These are phyloP conservation scores for Juglanconis sp. DNA, from an alignment of 2,329 filamentous ascomycete genomes.

Conservation along the genomic window DNA sequence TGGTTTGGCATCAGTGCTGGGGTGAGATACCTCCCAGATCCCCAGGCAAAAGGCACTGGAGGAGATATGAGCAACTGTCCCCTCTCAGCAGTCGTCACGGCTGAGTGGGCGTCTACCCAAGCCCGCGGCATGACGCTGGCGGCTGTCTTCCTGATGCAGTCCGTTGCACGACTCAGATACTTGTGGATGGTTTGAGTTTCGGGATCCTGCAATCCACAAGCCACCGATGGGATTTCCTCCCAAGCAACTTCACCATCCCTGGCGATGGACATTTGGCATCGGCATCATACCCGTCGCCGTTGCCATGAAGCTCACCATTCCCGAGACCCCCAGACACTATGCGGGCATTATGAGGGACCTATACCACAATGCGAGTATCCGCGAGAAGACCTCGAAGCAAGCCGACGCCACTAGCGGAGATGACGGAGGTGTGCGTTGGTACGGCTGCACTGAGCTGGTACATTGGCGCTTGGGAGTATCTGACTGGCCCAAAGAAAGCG, in stretches of 20 bases:
- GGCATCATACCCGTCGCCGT: constrained; percentile 44
- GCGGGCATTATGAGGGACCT: constrained; percentile 19
- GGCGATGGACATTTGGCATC: constrained; percentile 47
- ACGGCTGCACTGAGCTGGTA: constrained; percentile 11
- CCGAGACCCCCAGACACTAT: constrained; percentile 42
- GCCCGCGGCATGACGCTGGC: constrained; percentile 26
- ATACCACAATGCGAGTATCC: background rate
- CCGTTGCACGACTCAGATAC: constrained; percentile 18
- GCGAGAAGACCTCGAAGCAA: background rate
- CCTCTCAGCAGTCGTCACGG: constrained; percentile 27
- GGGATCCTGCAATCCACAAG: constrained; percentile 10
- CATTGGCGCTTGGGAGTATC: constrained; percentile 23
- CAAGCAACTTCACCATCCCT: constrained; percentile 39
- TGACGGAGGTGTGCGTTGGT: background rate
- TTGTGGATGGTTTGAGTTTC: constrained; percentile 19
- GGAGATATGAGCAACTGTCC: constrained; percentile 22
- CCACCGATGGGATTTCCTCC: constrained; percentile 7
- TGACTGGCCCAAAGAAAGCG: constrained; percentile 22
- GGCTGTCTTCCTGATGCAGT: constrained; percentile 27
- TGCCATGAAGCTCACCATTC: constrained; percentile 49
- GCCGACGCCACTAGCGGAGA: background rate
- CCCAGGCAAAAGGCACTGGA: background rate
- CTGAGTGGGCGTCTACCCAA: constrained; percentile 27
- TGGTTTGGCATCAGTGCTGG: constrained; percentile 27
- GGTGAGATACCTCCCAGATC: constrained; percentile 16